Evolutionary conservation across 208 protist genomes (phyloP).

Genomic region (Crithidia thermophila): DNA sequence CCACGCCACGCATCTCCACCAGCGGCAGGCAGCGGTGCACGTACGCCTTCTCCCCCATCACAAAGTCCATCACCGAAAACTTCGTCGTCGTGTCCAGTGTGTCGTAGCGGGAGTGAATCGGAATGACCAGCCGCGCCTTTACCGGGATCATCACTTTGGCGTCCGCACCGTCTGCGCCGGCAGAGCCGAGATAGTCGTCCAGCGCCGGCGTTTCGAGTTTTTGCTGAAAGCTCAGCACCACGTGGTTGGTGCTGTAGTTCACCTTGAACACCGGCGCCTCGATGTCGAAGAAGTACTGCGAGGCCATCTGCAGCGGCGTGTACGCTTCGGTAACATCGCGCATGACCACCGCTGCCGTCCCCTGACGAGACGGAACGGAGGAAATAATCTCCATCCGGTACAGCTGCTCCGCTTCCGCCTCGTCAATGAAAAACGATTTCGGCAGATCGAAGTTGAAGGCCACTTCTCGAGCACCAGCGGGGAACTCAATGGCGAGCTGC

Average conservation of each 20-base stretch:
- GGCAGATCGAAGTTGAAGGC: slow-evolving; percentile 50
- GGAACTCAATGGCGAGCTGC: slow-evolving; percentile 72
- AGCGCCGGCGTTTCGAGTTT: slow-evolving; percentile 7
- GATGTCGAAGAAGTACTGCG: slow-evolving; percentile 73
- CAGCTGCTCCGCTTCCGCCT: slow-evolving; percentile 63
- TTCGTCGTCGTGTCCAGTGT: slow-evolving; percentile 37
- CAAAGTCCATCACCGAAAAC: slow-evolving; percentile 50
- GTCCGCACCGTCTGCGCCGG: not conserved
- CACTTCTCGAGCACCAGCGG: slow-evolving; percentile 24
- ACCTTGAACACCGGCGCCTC: slow-evolving; percentile 80
- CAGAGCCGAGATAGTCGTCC: slow-evolving; percentile 5
- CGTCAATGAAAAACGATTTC: slow-evolving; percentile 75
- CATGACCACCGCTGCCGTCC: slow-evolving; percentile 1
- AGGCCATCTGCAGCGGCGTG: slow-evolving; percentile 38
- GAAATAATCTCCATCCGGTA: slow-evolving; percentile 40
- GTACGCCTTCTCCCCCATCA: slow-evolving; percentile 40
- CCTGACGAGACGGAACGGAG: not conserved
- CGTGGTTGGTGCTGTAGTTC: slow-evolving; percentile 49
- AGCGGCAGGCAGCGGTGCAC: slow-evolving; percentile 53
- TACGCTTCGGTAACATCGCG: slow-evolving; percentile 42
- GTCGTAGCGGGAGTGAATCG: slow-evolving; percentile 86
- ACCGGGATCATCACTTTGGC: not conserved
- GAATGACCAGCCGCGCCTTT: slow-evolving; percentile 50
- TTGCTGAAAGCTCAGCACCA: slow-evolving; percentile 34
- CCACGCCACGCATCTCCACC: slow-evolving; percentile 30